Conservation (phyloP, 305 asterid genomes). For the Fraxinus paxiana region DNA sequence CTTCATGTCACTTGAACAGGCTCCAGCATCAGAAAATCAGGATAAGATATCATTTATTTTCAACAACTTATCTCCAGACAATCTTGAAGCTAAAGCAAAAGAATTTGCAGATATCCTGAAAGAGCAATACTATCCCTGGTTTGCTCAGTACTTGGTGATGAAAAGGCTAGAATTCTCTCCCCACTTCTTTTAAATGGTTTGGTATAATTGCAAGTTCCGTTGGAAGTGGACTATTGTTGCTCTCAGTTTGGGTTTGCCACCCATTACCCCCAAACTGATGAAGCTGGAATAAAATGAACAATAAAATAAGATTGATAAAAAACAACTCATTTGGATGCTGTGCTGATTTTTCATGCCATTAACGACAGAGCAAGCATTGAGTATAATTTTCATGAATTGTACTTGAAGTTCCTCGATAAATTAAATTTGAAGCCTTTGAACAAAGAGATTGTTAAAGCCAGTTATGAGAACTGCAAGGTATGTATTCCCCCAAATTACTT, state of each 20-base stretch:
- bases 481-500: slow-evolving; percentile 5
- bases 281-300: slow-evolving; percentile 15
- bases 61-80: slow-evolving; percentile 79
- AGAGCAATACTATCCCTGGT: slow-evolving; percentile 89
- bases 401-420: slow-evolving; percentile 92
- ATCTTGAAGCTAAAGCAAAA: slow-evolving; percentile 85
- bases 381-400: slow-evolving; percentile 94
- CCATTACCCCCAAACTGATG: not conserved
- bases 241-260: not conserved
- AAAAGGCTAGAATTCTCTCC: slow-evolving; percentile 56
- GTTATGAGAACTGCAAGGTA: slow-evolving; percentile 99
- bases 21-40: slow-evolving; percentile 88
- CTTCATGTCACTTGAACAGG: slow-evolving; percentile 44
- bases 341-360: slow-evolving; percentile 22
- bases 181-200: slow-evolving; percentile 3
- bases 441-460: slow-evolving; percentile 75
- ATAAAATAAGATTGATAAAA: not conserved
- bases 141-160: slow-evolving; percentile 98
- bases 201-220: not conserved
- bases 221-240: slow-evolving; percentile 10
- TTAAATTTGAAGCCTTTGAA: slow-evolving; percentile 67
- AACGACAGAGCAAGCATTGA: slow-evolving; percentile 91
- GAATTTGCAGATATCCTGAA: slow-evolving; percentile 71
- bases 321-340: not conserved
- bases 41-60: slow-evolving; percentile 86